phyloP scores from a whole-genome alignment of 495 filamentous ascomycete species.

The Hypoxylon subgilvum region DNA sequence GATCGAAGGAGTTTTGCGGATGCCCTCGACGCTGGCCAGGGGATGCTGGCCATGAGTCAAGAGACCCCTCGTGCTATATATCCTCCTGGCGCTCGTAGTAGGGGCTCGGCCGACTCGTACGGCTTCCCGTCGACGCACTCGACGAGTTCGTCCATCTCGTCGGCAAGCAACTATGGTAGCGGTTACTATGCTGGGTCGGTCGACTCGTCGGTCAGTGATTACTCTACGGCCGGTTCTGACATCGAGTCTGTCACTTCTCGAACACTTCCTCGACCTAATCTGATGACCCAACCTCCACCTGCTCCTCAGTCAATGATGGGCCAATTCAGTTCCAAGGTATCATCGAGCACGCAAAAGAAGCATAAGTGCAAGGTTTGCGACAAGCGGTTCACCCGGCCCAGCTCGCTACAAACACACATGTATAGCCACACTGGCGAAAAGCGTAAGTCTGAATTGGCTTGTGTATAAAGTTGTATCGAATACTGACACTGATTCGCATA shows the following conservation, averaged over 20 bases:
- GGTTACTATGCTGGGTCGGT: constrained; percentile 85
- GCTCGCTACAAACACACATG: constrained; percentile 97
- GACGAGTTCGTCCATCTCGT: constrained; percentile 92
- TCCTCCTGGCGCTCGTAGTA: constrained; percentile 63
- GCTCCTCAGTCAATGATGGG: constrained; percentile 98
- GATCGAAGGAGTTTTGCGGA: constrained; percentile 73
- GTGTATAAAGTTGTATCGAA: too few relatives aligned
- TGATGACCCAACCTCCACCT: constrained; percentile 71
- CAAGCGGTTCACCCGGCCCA: constrained; percentile 96
- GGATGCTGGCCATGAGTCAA: constrained; percentile 96
- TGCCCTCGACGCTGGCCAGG: constrained; percentile 80
- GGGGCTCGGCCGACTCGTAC: constrained; percentile 86
- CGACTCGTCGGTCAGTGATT: constrained; percentile 92
- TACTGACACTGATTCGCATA: constrained; percentile 54
- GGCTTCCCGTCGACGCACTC: constrained; percentile 93
- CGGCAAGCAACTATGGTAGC: constrained; percentile 65
- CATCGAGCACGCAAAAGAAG: constrained; percentile 97
- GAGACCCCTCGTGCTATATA: constrained; percentile 88
- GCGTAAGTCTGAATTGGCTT: too few relatives aligned
- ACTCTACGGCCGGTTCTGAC: constrained; percentile 86
- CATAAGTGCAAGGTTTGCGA: constrained; percentile 99
- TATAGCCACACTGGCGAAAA: constrained; percentile 99
- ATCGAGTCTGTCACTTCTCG: constrained; percentile 80
- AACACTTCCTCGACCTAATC: constrained; percentile 79
- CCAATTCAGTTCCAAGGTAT: constrained; percentile 96